These are phyloP conservation scores for Verticillium klebahnii DNA, from an alignment of 2,329 filamentous ascomycete species.

Conservation along the genomic window DNA sequence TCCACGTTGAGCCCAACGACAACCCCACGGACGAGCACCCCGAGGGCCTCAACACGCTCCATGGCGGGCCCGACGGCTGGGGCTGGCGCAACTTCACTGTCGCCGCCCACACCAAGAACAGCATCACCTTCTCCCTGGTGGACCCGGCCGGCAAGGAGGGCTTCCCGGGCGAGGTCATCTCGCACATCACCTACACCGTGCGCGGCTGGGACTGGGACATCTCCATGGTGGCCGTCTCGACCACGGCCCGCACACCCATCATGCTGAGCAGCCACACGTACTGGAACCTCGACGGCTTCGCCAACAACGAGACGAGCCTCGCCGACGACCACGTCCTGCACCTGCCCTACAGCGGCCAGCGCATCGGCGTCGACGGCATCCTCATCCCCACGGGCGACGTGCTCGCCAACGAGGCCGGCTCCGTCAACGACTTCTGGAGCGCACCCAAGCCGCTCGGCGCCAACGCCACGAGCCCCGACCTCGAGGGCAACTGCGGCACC, in stretches of 20 bases:
- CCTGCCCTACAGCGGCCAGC: constrained; percentile 67
- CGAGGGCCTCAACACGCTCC: constrained; percentile 58
- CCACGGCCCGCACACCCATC: constrained; percentile 74
- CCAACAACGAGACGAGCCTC: constrained; percentile 63
- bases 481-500: constrained; percentile 71
- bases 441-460: constrained; percentile 73
- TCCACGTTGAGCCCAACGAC: constrained; percentile 60
- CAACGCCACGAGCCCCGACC: constrained; percentile 57
- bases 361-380: constrained; percentile 65
- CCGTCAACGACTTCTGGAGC: constrained; percentile 80
- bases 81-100: constrained; percentile 77
- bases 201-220: constrained; percentile 64
- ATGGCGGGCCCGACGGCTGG: constrained; percentile 69
- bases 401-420: constrained; percentile 59
- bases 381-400: constrained; percentile 75
- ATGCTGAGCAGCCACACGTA: constrained; percentile 74
- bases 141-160: constrained; percentile 71
- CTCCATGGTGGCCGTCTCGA: constrained; percentile 65
- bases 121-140: constrained; percentile 71
- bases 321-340: constrained; percentile 69
- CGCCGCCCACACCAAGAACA: constrained; percentile 58
- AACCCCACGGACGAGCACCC: constrained; percentile 47
- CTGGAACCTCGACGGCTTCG: constrained; percentile 79
- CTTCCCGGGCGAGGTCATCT: constrained; percentile 73
- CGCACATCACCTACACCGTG: constrained; percentile 70